Evolutionary conservation across 1,284 basidiomycete species (phyloP), one percentile per base, ranked within the genome.

Genomic region (Moniliella sp.): DNA sequence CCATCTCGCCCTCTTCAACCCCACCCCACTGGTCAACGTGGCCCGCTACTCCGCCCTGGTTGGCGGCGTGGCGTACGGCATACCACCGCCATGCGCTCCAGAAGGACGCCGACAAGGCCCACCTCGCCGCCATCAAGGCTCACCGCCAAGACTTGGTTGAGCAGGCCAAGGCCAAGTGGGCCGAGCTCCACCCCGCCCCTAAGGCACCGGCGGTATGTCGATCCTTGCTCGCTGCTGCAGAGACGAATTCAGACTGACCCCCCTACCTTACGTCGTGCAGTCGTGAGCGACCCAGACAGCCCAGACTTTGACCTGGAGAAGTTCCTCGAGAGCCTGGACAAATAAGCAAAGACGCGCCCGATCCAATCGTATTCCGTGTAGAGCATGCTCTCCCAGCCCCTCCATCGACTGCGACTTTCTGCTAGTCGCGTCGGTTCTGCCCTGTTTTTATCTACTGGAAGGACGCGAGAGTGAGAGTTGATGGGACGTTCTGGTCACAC

Each of bases 271-370:
- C n/a, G n/a, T n/a, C n/a, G n/a, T n/a, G n/a, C 38, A 50, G 50
- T 53, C 30, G 40, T 49, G 49, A 78, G 80, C 44, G 74, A 97
- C 67, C 81, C 84, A 31, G 84, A 94, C 56, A 76, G 88, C 65
- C 81, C 86, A 42, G 75, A 73, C 46, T 97, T 97, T 66, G 86
- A 97, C 69, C 69, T 94, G 59, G 88, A 94, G 69, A 83, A 83
- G 66, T 67, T 93, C 45, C 61, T 94, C 32, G 28, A 26, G 36
- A 43, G 45, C 39, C 31, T 53, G 38, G 45, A 55, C 30, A 45
- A 57, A 35, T 45, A 45, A 16, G 1, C n/a, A 23, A 7, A 23
- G 21, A 23, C 21, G n/a, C n/a, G n/a, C n/a, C n/a, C n/a, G n/a
- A n/a, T n/a, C n/a, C n/a, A n/a, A n/a, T n/a, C n/a, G n/a, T n/a